These are phyloP conservation scores for Eucommia ulmoides DNA, from an alignment of 257 asterid species.

Conservation along the genomic window DNA sequence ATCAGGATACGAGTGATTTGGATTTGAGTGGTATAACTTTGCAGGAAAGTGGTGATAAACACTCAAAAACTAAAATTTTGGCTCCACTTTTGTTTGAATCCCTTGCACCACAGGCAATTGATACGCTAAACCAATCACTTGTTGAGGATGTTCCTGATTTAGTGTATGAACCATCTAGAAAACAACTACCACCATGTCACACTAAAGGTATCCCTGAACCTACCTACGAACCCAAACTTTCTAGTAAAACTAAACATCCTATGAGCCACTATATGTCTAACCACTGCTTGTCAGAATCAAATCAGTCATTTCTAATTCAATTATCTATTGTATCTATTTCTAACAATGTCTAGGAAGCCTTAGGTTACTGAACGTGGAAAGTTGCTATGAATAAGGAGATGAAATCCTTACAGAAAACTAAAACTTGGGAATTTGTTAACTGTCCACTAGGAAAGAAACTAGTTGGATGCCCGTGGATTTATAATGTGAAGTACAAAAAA, in stretches of 20 bases:
- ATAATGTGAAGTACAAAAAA: too few relatives aligned
- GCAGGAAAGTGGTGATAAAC: background rate
- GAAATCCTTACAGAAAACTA: background rate
- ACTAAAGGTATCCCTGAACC: background rate
- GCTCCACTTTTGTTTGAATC: background rate
- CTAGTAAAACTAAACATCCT: too few relatives aligned
- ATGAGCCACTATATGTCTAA: too few relatives aligned
- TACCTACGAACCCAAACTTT: too few relatives aligned
- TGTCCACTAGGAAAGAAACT: too few relatives aligned
- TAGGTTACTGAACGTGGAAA: background rate
- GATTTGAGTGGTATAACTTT: background rate
- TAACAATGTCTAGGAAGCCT: too few relatives aligned
- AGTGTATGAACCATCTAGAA: background rate
- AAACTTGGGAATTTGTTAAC: background rate
- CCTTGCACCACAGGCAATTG: background rate
- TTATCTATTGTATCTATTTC: too few relatives aligned
- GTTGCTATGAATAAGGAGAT: too few relatives aligned
- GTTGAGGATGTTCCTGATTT: background rate
- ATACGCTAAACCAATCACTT: background rate
- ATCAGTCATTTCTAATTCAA: too few relatives aligned
- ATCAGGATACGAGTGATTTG: background rate
- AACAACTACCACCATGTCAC: background rate
- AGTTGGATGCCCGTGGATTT: too few relatives aligned
- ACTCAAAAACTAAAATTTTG: background rate
- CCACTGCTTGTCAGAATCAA: too few relatives aligned